phyloP scores from a whole-genome alignment of 2,329 filamentous ascomycete species.

The Paramyrothecium roridum region DNA sequence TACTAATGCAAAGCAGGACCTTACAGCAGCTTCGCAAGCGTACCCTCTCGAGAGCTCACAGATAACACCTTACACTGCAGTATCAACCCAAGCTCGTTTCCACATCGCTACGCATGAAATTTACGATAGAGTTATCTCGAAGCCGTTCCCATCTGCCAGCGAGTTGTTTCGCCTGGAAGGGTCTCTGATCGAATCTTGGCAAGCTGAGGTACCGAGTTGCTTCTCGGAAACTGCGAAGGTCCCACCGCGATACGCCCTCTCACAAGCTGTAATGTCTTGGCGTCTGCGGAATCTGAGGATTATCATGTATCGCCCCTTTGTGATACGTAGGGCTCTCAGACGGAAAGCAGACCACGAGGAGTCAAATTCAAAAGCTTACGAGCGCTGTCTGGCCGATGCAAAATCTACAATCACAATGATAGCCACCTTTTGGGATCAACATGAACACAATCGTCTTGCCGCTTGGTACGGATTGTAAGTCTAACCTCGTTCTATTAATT shows the following conservation, averaged over 20 bases:
- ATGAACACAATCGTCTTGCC: slow-evolving; percentile 33
- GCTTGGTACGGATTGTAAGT: slow-evolving; percentile 39
- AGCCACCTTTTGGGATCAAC: slow-evolving; percentile 30
- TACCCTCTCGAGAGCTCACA: slow-evolving; percentile 30
- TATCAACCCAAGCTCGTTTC: slow-evolving; percentile 40
- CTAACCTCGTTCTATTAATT: neutral
- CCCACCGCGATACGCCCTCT: slow-evolving; percentile 31
- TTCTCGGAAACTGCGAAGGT: slow-evolving; percentile 28
- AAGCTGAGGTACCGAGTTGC: slow-evolving; percentile 28
- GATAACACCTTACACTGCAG: slow-evolving; percentile 40
- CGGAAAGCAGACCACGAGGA: slow-evolving; percentile 5
- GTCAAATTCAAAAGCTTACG: slow-evolving; percentile 15
- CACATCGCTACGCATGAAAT: slow-evolving; percentile 40
- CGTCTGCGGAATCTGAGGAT: slow-evolving; percentile 28
- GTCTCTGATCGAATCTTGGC: slow-evolving; percentile 34
- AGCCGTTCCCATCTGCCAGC: slow-evolving; percentile 34
- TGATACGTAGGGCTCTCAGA: slow-evolving; percentile 16
- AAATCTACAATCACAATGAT: slow-evolving; percentile 36
- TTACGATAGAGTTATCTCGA: slow-evolving; percentile 42
- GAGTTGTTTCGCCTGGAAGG: slow-evolving; percentile 38
- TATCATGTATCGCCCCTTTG: slow-evolving; percentile 23
- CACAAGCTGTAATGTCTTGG: slow-evolving; percentile 37
- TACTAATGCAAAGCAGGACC: slow-evolving; percentile 13
- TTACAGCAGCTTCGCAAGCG: slow-evolving; percentile 29
- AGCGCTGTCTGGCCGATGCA: slow-evolving; percentile 35